Base-by-base conservation (phyloP, 1,139 yeast species). In the Blastobotrys persicus region DNA sequence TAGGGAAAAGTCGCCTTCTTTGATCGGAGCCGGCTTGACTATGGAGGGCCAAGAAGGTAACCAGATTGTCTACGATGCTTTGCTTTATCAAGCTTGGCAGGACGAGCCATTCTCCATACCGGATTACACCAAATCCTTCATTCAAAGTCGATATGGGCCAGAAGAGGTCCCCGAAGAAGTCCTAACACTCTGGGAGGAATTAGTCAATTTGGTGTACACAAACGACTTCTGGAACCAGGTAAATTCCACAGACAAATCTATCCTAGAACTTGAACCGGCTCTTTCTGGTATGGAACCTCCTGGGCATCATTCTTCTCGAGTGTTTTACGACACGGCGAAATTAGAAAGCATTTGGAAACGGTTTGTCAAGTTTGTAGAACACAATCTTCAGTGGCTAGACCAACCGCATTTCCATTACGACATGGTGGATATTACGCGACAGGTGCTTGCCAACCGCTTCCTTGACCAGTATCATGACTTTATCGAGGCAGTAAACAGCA, bases 41-140 rank as follows among this genome's bases (percentile, higher is more conserved):
- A 52, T 50, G 49, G 56, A 53, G 38, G 56, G 55, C 14, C 53
- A 46, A 23, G 55, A 53, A 31, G 55, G 56, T 6, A 53, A 53
- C 47, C 55, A 53, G 42, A 53, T 53, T 33, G 45, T 35, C 11
- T 53, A 53, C 37, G 55, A 49, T 19, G 26, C 50, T 9, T 39
- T 51, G 23, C 47, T 49, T 11, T 51, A 44, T 13, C 56, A 53
- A 33, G 55, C 55, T n/a, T 51, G 56, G 56, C 40, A 42, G 17
- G 16, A 20, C 1, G 44, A 35, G 2, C 49, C 55, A 6, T 16
- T 51, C 33, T 45, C 46, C 12, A 12, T 52, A 16, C 34, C 31
- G 13, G 42, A 17, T 3, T 53, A 53, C 17, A 45, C 49, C 20
- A 33, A 39, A 19, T 20, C 26, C 3, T 53, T 40, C 39, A 45